Evolutionary conservation across 768 basidiomycete genomes (phyloP), one percentile per base, ranked within the genome.

Genomic region (Trametopsis cervina): DNA sequence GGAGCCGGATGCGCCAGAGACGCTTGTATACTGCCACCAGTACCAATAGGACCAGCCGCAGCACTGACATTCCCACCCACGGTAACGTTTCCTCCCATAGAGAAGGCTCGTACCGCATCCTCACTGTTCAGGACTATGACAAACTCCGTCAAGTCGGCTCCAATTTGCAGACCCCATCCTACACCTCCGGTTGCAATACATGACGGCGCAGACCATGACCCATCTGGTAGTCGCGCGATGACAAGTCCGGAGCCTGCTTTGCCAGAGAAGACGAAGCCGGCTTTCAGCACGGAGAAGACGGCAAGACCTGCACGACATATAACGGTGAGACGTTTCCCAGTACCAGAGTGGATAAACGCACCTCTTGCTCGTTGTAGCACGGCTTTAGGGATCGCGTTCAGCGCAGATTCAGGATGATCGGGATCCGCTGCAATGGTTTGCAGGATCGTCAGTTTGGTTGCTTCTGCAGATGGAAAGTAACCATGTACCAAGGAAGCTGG

Each of bases 121-220:
- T 96, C 91, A 54, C 83, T 88, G 73, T 97, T 97, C 60, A 98
- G 84, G 33, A 99, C 93, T 63, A 98, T 82, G 49, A 99, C 94
- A 56, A 97, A 96, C 63, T 97, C 92, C 40, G 84, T 87, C 63
- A 94, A 79, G 69, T 96, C 94, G 2, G 94, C 94, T 41, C 94
- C 94, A 48, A 95, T 90, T 67, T 98, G 95, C 37, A 94, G 81
- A 25, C 91, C 91, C 86, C 91, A 91, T 13, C 92, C 91, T 10
- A 94, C 77, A 27, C 95, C 95, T 15, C 89, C 94, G 0, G 93
- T 98, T 24, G 89, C 94, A 61, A 98, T 95, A 69, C 94, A 97
- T 20, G 89, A 92, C 2, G 95, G 95, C 1, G 95, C 95, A 41
- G 88, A 91, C 92, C 92, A 96, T 9, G 90, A 92, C 56, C 95